Conservation (phyloP, 1,139 yeast species). For the Pneumocystis carinii region DNA sequence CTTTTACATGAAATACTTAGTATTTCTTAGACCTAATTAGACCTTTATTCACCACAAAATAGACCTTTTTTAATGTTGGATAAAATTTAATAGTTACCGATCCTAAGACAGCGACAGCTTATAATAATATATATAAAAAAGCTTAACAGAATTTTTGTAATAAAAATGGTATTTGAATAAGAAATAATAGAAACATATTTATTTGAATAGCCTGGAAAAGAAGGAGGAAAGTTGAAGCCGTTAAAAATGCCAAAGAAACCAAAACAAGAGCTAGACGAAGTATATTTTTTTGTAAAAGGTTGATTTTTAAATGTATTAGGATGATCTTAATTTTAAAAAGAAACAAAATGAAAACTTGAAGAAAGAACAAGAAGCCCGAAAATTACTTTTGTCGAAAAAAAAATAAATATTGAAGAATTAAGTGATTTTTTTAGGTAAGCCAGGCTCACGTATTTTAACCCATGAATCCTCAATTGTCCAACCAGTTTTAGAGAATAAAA, state of each 20-base stretch:
- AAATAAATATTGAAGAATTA: not conserved
- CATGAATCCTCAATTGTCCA: not conserved
- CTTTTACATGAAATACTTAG: not conserved
- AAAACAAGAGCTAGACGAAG: conserved; percentile 6
- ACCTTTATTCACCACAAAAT: not conserved
- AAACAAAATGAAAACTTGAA: conserved; percentile 11
- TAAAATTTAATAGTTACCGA: not conserved
- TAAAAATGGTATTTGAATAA: not conserved
- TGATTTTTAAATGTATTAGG: not conserved
- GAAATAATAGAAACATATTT: not conserved
- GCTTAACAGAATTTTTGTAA: not conserved
- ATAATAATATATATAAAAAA: not conserved
- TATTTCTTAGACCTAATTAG: not conserved
- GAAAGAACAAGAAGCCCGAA: conserved; percentile 9
- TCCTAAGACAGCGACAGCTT: not conserved
- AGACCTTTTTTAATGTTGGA: not conserved
- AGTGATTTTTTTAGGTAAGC: too few relatives aligned
- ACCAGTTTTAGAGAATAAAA: not conserved
- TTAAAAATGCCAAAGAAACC: conserved; percentile 9
- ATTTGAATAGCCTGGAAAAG: conserved; percentile 7
- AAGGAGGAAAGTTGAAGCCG: conserved; percentile 12
- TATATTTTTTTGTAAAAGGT: not conserved
- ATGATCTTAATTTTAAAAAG: conserved; percentile 10
- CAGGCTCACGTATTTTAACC: not conserved
- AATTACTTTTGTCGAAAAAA: conserved; percentile 2